Evolutionary conservation across 129 eudicot genomes (phyloP), one percentile per base, ranked within the genome.

Genomic region (Centaurea solstitialis): DNA sequence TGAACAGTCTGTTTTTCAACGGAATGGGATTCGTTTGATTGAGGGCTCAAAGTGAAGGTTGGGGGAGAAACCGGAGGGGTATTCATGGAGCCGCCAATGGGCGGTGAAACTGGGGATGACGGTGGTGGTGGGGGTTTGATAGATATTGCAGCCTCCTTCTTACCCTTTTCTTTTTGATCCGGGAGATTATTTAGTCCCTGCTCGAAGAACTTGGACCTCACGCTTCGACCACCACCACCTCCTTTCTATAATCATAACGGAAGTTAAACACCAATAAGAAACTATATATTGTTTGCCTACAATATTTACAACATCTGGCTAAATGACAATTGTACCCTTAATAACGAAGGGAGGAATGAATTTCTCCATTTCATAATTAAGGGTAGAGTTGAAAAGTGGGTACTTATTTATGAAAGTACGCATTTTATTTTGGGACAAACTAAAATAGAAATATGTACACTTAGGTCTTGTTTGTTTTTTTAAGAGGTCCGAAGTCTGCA

Each of bases 41-140:
- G 84, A 43, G 94, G 26, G 9, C 40, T 83, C 35, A 87, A 74
- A 6, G 73, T 83, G 23, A 93, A 37, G 41, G 73, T 86, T 53
- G 93, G 61, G 0, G 90, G 89, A 12, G 83, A 24, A 35, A 57
- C 84, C 9, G 82, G 72, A 7, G 91, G 87, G 28, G 87, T 79
- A 13, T 80, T 82, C 7, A 45, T 38, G 3, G 88, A 57, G 59
- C 77, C 67, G 59, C 77, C 67, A 50, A 72, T 76, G 0, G 88
- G 89, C 18, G 98, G 95, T 30, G 98, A 96, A 76, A 91, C 90
- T 15, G 99, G 93, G 1, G 88, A 64, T 3, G 93, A 88, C 2
- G 97, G 97, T 68, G 99, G 99, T 6, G 99, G 99, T 59, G 98
- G 99, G 67, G 87, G 93, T 87, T 84, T 92, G 79, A 91, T 83